phyloP scores from a whole-genome alignment of 192 early-diverging fungal genomes.

The Oehlia diaphana region DNA sequence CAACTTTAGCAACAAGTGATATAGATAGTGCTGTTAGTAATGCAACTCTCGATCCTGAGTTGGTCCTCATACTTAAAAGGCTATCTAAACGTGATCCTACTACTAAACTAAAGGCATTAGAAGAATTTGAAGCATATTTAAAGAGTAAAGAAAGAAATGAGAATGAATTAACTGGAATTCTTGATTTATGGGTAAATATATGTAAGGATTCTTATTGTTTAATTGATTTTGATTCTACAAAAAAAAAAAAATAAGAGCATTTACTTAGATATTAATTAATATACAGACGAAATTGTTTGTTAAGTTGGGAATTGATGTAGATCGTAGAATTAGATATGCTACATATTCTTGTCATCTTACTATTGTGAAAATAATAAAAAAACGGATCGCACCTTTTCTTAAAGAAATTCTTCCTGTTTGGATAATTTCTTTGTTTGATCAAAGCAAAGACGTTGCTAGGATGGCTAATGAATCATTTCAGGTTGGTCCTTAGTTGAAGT shows the following conservation, averaged over 20 bases:
- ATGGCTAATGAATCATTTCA: slow-evolving; percentile 65
- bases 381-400: slow-evolving; percentile 76
- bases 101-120: slow-evolving; percentile 85
- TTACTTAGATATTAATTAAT: slow-evolving; percentile 33
- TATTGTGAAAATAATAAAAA: slow-evolving; percentile 66
- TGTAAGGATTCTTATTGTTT: slow-evolving; percentile 20
- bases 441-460: slow-evolving; percentile 71
- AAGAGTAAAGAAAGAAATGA: slow-evolving; percentile 38
- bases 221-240: slow-evolving; percentile 28
- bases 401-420: slow-evolving; percentile 84
- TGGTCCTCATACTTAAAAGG: slow-evolving; percentile 79
- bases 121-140: slow-evolving; percentile 76
- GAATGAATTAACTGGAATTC: slow-evolving; percentile 26
- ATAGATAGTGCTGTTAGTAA: slow-evolving; percentile 20
- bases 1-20: slow-evolving; percentile 29
- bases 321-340: slow-evolving; percentile 78
- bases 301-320: slow-evolving; percentile 72
- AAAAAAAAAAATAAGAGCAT: not conserved
- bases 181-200: slow-evolving; percentile 51
- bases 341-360: slow-evolving; percentile 67
- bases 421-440: slow-evolving; percentile 83
- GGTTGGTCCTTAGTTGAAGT: slow-evolving; percentile 37
- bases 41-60: slow-evolving; percentile 52
- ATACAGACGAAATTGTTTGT: slow-evolving; percentile 63
- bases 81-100: slow-evolving; percentile 84